These are phyloP conservation scores for Vitis cinerea DNA, from an alignment of 164 flowering plant genomes.

Conservation along the genomic window DNA sequence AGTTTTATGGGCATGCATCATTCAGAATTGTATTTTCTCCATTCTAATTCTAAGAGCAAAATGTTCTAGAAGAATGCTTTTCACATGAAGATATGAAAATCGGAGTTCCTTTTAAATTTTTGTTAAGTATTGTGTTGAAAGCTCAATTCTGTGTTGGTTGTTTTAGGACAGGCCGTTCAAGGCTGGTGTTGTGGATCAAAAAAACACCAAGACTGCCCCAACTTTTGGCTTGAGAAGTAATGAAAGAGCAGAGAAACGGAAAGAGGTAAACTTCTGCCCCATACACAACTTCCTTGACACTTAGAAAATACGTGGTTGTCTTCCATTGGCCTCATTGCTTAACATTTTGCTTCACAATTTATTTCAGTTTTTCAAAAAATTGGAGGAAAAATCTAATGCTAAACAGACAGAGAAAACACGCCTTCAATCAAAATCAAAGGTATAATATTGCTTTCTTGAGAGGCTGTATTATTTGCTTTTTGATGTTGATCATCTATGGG, in stretches of 20 bases:
- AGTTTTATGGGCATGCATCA: background rate
- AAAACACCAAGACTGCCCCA: slow-evolving; percentile 24
- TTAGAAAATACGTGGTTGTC: background rate
- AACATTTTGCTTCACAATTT: background rate
- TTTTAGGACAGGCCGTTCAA: slow-evolving; percentile 35
- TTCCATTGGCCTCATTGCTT: background rate
- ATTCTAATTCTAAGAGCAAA: too few species aligned
- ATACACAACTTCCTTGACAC: background rate
- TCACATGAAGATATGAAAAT: background rate
- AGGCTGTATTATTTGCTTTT: background rate
- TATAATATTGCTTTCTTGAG: slow-evolving; percentile 13
- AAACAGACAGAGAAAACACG: slow-evolving; percentile 36
- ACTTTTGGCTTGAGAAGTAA: slow-evolving; percentile 41
- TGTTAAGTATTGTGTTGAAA: background rate
- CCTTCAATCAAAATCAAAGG: slow-evolving; percentile 53
- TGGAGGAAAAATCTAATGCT: slow-evolving; percentile 43
- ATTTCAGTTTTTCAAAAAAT: slow-evolving; percentile 33
- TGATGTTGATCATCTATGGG: too few species aligned
- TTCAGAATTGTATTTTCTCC: too few species aligned
- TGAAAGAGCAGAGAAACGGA: slow-evolving; percentile 46
- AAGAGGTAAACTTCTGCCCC: slow-evolving; percentile 38
- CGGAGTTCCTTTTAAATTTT: background rate
- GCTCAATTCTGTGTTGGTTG: slow-evolving; percentile 13
- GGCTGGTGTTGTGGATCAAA: slow-evolving; percentile 25
- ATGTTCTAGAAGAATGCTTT: background rate